Base-by-base conservation (phyloP, 495 filamentous ascomycete species). In the Glonium stellatum region DNA sequence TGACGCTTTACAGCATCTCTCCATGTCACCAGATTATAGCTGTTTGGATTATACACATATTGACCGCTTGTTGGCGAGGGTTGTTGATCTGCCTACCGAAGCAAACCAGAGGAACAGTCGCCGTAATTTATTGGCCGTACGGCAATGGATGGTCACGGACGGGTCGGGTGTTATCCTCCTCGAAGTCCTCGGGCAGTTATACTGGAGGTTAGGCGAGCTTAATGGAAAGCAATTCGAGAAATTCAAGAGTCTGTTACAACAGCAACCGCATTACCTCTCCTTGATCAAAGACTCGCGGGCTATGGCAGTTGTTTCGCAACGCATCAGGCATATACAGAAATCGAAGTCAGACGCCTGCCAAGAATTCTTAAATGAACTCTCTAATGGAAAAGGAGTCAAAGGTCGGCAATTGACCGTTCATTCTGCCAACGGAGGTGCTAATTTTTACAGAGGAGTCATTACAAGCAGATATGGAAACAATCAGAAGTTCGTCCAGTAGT, bases 331-430 rank as follows among this genome's bases (percentile, higher is more conserved):
- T 31, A 64, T 64, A 25, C 61, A 64, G 39, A 21, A 53, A 21
- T 64, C 61, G 11, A 64, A 64, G 47, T 39, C 61, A 51, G 61
- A 64, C 39, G 61, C 61, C 44, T 64, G 61, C 57, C 61, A 64
- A 57, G 61, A 64, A 34, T 64, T 64, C 36, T 53, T 64, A 15
- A 51, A 50, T 47, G 61, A 64, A 27, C 35, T 64, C 2, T 64
- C 61, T 10, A 57, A 64, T 47, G 27, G 58, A 5, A 55, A 56
- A n/a, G 61, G 57, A 23, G 41, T 59, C 5, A 64, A 64, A 53
- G 57, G 61, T 64, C 11, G 56, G 61, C 53, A 23, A 6, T 50
- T 37, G 36, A 36, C n/a, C 15, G 31, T 13, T 15, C 23, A 37
- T 10, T 1, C 15, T 46, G 10, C 25, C n/a, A 12, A 52, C n/a